Percentiles rank a stretch among this genome's conserved stretches.
Conservation (phyloP, 768 basidiomycete species). For the Gelatoporia subvermispora region DNA sequence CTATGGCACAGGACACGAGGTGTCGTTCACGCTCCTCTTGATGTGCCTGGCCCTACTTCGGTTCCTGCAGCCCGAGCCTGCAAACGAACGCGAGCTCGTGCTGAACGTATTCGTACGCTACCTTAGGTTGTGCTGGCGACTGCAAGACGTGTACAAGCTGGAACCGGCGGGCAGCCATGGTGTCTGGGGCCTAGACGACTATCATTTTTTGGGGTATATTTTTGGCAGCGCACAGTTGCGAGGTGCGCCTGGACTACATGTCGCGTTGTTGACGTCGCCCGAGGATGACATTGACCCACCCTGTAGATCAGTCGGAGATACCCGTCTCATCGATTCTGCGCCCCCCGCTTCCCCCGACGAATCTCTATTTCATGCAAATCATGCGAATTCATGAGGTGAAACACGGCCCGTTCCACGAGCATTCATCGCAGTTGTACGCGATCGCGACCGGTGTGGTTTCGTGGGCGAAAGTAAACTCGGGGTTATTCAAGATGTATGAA, state of each 20-base stretch:
- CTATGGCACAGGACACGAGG: constrained; percentile 96
- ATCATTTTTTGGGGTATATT: constrained; percentile 81
- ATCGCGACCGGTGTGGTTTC: constrained; percentile 85
- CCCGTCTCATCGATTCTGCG: constrained; percentile 62
- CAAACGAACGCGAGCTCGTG: constrained; percentile 57
- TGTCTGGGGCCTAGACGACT: constrained; percentile 97
- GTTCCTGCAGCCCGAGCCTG: constrained; percentile 50
- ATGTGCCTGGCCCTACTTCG: constrained; percentile 66
- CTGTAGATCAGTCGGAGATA: constrained; percentile 55
- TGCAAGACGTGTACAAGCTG: constrained; percentile 85
- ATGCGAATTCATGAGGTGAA: constrained; percentile 78
- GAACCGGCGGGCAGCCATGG: constrained; percentile 98
- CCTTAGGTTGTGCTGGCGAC: constrained; percentile 71
- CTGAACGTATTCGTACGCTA: constrained; percentile 75
- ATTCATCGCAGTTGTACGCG: constrained; percentile 83
- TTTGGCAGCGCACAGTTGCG: constrained; percentile 88
- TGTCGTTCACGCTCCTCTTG: constrained; percentile 79
- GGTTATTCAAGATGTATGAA: constrained; percentile 95
- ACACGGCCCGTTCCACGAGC: constrained; percentile 84
- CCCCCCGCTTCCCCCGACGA: constrained; percentile 55
- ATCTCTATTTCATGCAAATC: constrained; percentile 78
- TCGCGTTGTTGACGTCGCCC: not conserved
- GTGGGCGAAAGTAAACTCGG: constrained; percentile 88
- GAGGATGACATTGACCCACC: not conserved
- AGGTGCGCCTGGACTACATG: constrained; percentile 36